These are phyloP conservation scores for Wallacemonas sp. DNA, from an alignment of 208 protist species.

Conservation along the genomic window DNA sequence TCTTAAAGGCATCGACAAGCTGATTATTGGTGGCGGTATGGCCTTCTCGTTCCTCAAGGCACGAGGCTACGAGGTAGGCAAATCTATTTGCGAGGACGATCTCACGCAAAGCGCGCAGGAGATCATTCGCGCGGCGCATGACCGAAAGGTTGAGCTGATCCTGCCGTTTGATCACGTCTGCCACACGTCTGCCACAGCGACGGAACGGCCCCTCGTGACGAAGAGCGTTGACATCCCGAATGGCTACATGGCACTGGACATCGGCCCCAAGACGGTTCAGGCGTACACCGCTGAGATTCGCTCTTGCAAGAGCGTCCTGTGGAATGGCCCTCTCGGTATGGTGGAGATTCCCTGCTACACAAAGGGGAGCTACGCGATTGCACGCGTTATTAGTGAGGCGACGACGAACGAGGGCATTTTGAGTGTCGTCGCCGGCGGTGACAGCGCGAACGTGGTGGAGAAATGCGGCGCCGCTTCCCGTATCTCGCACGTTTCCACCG, in stretches of 20 bases:
- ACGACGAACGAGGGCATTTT: constrained; percentile 63
- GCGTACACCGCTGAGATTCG: constrained; percentile 81
- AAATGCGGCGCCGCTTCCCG: constrained; percentile 84
- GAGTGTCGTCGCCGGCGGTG: constrained; percentile 93
- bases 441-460: constrained; percentile 93
- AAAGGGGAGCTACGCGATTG: constrained; percentile 91
- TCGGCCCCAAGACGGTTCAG: constrained; percentile 92
- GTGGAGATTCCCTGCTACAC: constrained; percentile 98
- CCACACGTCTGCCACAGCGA: constrained; percentile 92
- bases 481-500: constrained; percentile 96
- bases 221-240: constrained; percentile 74
- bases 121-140: constrained; percentile 95
- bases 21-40: constrained; percentile 99
- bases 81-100: constrained; percentile 95
- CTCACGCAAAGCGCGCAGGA: constrained; percentile 70
- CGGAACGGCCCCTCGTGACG: constrained; percentile 70
- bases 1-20: constrained; percentile 97
- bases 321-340: constrained; percentile 98
- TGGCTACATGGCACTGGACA: constrained; percentile 96
- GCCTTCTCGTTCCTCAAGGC: constrained; percentile 97
- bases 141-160: constrained; percentile 95
- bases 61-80: constrained; percentile 91
- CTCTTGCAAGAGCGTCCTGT: constrained; percentile 94
- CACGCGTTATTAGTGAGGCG: constrained; percentile 71
- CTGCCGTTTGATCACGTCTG: constrained; percentile 98